Conservation (phyloP, 78 protist genomes). For the Bodo saltans region DNA sequence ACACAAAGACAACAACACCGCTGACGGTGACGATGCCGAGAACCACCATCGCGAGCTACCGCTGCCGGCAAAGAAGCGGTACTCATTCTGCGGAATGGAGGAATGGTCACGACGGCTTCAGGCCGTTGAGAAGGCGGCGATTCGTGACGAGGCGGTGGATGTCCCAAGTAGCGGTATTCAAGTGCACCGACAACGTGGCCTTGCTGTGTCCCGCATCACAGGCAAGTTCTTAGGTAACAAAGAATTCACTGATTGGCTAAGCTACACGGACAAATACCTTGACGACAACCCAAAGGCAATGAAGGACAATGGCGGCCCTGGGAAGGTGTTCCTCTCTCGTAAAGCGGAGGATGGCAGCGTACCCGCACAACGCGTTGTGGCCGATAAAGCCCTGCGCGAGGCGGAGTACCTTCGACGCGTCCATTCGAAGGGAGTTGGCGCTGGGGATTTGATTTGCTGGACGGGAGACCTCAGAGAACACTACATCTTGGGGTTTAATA, state of each 20-base stretch:
- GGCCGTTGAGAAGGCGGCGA: background rate
- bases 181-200: background rate
- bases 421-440: too few species aligned
- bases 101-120: background rate
- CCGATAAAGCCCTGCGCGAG: background rate
- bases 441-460: too few species aligned
- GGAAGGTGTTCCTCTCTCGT: too few species aligned
- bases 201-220: conserved; percentile 1
- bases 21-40: too few species aligned
- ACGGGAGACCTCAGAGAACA: conserved; percentile 11
- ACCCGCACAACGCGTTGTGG: too few species aligned
- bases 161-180: background rate
- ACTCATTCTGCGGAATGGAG: background rate
- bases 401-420: background rate
- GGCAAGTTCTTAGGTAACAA: background rate
- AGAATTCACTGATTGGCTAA: background rate
- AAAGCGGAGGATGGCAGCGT: too few species aligned
- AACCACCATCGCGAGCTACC: too few species aligned
- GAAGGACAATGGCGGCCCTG: too few species aligned
- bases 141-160: background rate
- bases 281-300: too few species aligned
- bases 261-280: background rate
- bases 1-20: too few species aligned
- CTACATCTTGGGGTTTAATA: background rate
- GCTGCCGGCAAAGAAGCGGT: too few species aligned